Conservation (phyloP, 2,329 filamentous ascomycete genomes). For the Curvularia lunata region DNA sequence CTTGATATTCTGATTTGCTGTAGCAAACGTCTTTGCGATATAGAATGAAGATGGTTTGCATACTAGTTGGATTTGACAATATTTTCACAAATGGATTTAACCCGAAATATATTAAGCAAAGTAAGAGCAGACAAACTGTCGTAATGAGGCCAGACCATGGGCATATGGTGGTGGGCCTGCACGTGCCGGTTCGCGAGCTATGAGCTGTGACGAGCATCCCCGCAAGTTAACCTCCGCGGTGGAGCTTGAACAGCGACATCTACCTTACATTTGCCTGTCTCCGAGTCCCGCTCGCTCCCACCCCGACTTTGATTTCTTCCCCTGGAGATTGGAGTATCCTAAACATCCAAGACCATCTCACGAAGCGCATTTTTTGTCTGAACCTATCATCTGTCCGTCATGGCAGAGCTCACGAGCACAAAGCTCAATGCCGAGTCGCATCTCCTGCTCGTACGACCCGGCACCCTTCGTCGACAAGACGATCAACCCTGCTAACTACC, state of each 20-base stretch:
- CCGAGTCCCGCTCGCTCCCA: background rate
- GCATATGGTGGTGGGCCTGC: constrained; percentile 4
- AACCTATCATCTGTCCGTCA: constrained; percentile 27
- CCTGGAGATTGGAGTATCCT: background rate
- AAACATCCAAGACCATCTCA: background rate
- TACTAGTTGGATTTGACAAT: background rate
- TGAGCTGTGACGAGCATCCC: constrained; percentile 32
- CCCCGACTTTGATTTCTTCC: background rate
- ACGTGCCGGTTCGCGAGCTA: constrained; percentile 25
- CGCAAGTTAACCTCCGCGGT: constrained; percentile 25
- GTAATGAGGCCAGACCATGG: background rate
- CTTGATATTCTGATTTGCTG: background rate
- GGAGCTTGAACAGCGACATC: constrained; percentile 16
- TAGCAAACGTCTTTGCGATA: background rate
- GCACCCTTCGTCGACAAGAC: background rate
- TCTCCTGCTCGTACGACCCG: constrained; percentile 69
- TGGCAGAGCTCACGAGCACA: constrained; percentile 60
- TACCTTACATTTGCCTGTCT: constrained; percentile 2
- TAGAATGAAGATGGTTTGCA: background rate
- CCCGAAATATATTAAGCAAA: background rate
- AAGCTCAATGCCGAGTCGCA: constrained; percentile 78
- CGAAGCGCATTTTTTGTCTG: background rate
- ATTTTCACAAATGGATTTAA: background rate
- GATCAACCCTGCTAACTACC: constrained; percentile 2
- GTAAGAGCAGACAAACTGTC: background rate